phyloP scores from a whole-genome alignment of 768 basidiomycete species.

The Gymnopilus dilepis region DNA sequence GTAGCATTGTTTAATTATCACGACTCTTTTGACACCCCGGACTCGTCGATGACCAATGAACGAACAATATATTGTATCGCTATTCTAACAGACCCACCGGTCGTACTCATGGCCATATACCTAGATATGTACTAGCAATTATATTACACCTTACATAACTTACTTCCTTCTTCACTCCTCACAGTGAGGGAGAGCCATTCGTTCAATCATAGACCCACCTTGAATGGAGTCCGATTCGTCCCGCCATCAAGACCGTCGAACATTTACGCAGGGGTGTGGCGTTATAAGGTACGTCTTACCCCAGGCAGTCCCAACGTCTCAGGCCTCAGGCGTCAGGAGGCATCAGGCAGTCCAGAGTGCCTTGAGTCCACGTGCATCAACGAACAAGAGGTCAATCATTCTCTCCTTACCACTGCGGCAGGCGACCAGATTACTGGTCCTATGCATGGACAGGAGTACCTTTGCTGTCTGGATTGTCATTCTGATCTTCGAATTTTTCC shows the following conservation, averaged over 20 bases:
- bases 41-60: constrained; percentile 24
- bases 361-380: constrained; percentile 16
- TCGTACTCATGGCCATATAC: constrained; percentile 32
- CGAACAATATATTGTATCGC: constrained; percentile 32
- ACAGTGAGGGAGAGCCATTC: constrained; percentile 10
- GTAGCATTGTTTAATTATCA: constrained; percentile 14
- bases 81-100: constrained; percentile 26
- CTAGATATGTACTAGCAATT: constrained; percentile 35
- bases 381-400: background rate
- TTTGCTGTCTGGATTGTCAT: no score
- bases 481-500: background rate
- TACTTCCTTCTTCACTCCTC: constrained; percentile 16
- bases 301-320: no score
- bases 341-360: background rate
- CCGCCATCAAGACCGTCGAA: background rate
- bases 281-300: constrained; percentile 13
- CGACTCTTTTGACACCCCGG: constrained; percentile 17
- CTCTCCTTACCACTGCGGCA: background rate
- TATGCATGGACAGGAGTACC: no score
- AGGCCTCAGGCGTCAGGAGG: background rate
- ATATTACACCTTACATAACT: constrained; percentile 20
- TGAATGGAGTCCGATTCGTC: background rate
- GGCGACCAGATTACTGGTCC: background rate
- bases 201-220: constrained; percentile 15
- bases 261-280: constrained; percentile 8